Base-by-base conservation (phyloP, 306 rosid genomes). In the Quercus gilva region DNA sequence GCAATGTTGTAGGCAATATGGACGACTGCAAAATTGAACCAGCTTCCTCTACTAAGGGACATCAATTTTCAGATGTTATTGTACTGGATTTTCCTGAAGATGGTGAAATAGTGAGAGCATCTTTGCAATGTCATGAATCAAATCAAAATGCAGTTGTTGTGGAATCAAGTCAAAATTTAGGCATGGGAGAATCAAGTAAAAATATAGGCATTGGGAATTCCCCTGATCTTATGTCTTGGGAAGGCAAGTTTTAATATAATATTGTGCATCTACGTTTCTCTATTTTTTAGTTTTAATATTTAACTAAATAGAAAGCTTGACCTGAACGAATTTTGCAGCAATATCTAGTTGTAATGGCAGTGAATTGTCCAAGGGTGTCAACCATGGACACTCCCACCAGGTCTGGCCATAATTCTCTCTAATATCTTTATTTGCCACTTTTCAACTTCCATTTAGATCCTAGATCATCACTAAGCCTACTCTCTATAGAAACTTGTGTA, bases 171-270 rank as follows among this genome's bases (percentile, higher is more conserved):
- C 78, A 80, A 77, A 58, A 68, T 55, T 13, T 35, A 78, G 81
- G 64, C 43, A 21, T 21, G 23, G 52, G 69, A 37, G 82, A 80
- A 73, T 77, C 85, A 71, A 68, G 21, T 45, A 76, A 79, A 77
- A 58, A 68, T 55, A 17, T 35, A 76, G 77, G 64, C 43, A 21
- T 29, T 31, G 53, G 74, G 28, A 75, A 64, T 76, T 61, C 81
- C 78, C 79, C 69, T 28, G 73, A 78, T 78, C 37, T 61, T 59
- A 28, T 49, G 69, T 79, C 81, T 73, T 77, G 78, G 55, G 69
- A 78, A 84, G 93, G 97, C 83, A 83, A 81, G 90, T 71, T 74
- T 69, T 55, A 68, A 76, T 55, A 78, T 61, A 29, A 80, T 57
- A 67, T 52, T 31, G 37, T 61, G 23, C 52, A 76, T 74, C 82